A percentile compares a stretch with the other conserved stretches of the same genome.
Conservation (phyloP, 306 rosid genomes). For the Ormosia semicastrata region DNA sequence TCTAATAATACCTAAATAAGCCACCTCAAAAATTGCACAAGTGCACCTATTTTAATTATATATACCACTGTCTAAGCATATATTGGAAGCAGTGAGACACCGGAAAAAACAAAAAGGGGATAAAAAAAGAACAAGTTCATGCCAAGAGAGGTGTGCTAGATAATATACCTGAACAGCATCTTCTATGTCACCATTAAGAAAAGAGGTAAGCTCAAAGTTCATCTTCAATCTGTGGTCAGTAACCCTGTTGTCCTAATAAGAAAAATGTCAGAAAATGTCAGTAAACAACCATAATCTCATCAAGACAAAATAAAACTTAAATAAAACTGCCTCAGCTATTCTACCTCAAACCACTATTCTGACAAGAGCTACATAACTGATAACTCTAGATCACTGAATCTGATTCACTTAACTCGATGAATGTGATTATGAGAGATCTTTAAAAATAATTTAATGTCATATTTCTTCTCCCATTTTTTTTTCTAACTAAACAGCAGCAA, state of each 20-base stretch:
- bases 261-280: conserved; percentile 15
- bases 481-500: background rate
- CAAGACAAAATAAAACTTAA: background rate
- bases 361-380: conserved; percentile 9
- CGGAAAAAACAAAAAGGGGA: background rate
- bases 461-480: background rate
- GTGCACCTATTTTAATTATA: background rate
- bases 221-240: conserved; percentile 91
- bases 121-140: background rate
- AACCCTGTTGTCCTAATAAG: conserved; percentile 80
- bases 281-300: conserved; percentile 8
- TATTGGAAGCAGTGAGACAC: background rate
- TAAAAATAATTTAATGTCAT: background rate
- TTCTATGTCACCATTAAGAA: conserved; percentile 83
- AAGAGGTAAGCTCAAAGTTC: conserved; percentile 86
- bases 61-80: conserved; percentile 1
- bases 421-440: background rate
- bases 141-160: background rate
- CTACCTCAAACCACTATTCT: conserved; percentile 4
- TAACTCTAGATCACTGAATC: conserved; percentile 15
- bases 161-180: conserved; percentile 80
- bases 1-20: background rate
- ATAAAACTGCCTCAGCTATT: background rate
- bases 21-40: background rate
- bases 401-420: background rate